These are phyloP conservation scores for Albifimbria verrucaria DNA, from an alignment of 2,329 filamentous ascomycete species.

Conservation along the genomic window DNA sequence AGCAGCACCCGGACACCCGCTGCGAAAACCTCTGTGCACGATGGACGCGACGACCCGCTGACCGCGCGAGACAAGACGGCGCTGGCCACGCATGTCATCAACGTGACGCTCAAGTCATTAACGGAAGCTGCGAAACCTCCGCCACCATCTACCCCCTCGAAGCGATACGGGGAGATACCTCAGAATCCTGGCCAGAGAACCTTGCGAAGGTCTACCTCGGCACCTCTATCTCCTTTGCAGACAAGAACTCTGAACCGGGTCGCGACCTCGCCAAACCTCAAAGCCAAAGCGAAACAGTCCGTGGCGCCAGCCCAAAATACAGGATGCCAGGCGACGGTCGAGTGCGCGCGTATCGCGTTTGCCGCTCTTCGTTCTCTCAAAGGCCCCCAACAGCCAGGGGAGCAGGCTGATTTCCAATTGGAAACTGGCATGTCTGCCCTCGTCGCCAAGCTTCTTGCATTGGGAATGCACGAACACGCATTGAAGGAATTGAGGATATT, in stretches of 20 bases:
- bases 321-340: conserved; percentile 55
- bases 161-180: conserved; percentile 27
- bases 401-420: conserved; percentile 62
- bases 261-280: conserved; percentile 47
- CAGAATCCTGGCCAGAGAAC: conserved; percentile 35
- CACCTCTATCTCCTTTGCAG: conserved; percentile 59
- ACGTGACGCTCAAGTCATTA: conserved; percentile 65
- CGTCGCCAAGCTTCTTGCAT: conserved; percentile 59
- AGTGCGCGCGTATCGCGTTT: conserved; percentile 69
- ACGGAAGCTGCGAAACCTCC: conserved; percentile 60
- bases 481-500: conserved; percentile 65
- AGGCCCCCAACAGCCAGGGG: conserved; percentile 43
- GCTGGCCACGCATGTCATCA: conserved; percentile 71
- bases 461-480: conserved; percentile 66
- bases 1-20: conserved; percentile 5
- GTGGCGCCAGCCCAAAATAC: conserved; percentile 29
- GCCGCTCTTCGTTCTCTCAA: conserved; percentile 59
- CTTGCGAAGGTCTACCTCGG: conserved; percentile 52
- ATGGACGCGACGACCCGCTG: conserved; percentile 23
- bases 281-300: conserved; percentile 28
- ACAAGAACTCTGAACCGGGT: conserved; percentile 60
- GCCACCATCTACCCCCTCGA: conserved; percentile 25
- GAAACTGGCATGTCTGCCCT: conserved; percentile 72
- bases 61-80: conserved; percentile 54
- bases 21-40: conserved; percentile 13